Conservation (phyloP, 2,329 filamentous ascomycete species). For the Clonostachys rhizophaga region DNA sequence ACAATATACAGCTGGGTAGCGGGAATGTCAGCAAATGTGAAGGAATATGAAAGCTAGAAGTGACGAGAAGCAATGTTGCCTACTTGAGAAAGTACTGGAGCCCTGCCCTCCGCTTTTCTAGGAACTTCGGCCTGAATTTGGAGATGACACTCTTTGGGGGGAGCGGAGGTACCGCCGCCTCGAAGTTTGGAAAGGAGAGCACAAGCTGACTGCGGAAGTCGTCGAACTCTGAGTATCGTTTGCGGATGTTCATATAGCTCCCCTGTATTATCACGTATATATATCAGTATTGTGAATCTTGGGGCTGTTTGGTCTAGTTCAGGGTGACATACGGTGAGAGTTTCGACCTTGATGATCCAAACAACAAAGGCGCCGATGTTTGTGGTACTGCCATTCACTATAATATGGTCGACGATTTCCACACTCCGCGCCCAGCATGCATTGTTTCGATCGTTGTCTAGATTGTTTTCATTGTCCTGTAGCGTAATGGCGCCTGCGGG, state of each 20-base stretch:
- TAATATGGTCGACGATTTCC: slow-evolving; percentile 49
- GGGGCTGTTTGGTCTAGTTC: too few relatives aligned
- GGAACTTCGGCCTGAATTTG: slow-evolving; percentile 77
- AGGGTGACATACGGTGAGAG: slow-evolving; percentile 61
- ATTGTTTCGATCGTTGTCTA: slow-evolving; percentile 43
- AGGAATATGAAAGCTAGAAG: not conserved
- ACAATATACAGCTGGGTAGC: slow-evolving; percentile 71
- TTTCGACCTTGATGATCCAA: slow-evolving; percentile 87
- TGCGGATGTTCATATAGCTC: slow-evolving; percentile 56
- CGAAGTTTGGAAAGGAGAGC: slow-evolving; percentile 77
- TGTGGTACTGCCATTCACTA: slow-evolving; percentile 51
- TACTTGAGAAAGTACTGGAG: slow-evolving; percentile 93
- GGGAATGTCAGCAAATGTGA: slow-evolving; percentile 1
- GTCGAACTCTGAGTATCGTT: slow-evolving; percentile 92
- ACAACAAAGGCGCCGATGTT: slow-evolving; percentile 87
- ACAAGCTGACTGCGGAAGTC: slow-evolving; percentile 70
- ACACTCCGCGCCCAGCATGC: slow-evolving; percentile 64
- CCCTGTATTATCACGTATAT: slow-evolving; percentile 35
- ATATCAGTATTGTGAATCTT: not conserved
- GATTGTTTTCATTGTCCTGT: slow-evolving; percentile 55
- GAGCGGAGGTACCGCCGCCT: slow-evolving; percentile 79
- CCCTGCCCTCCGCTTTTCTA: slow-evolving; percentile 78
- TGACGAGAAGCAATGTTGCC: slow-evolving; percentile 21
- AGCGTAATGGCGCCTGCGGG: slow-evolving; percentile 52
- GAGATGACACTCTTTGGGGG: slow-evolving; percentile 90